Conservation (phyloP, 2,329 filamentous ascomycete genomes). For the Cephalotrichum gorgonifer region DNA sequence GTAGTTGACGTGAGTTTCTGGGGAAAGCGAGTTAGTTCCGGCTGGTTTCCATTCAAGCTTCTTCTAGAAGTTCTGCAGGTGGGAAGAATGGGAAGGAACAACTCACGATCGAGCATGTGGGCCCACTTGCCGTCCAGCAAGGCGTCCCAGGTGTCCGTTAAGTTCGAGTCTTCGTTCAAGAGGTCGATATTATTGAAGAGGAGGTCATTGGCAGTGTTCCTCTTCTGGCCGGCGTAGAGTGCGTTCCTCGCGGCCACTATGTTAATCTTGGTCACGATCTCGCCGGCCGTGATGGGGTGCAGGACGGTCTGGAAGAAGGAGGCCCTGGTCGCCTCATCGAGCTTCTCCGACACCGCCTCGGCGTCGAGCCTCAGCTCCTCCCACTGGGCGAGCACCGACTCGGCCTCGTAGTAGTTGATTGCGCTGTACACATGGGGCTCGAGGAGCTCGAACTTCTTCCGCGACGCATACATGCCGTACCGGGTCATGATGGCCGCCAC, state of each 20-base stretch:
- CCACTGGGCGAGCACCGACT: conserved; percentile 41
- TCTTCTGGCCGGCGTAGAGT: conserved; percentile 40
- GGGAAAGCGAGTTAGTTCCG: not conserved
- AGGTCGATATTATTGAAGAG: conserved; percentile 38
- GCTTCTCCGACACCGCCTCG: conserved; percentile 29
- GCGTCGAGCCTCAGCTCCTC: conserved; percentile 30
- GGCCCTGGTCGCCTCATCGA: conserved; percentile 27
- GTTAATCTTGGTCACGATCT: conserved; percentile 43
- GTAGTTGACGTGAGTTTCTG: conserved; percentile 43
- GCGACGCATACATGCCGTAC: conserved; percentile 24
- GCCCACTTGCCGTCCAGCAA: conserved; percentile 53
- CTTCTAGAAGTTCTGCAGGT: not conserved
- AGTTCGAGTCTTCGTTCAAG: conserved; percentile 46
- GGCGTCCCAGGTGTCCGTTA: conserved; percentile 46
- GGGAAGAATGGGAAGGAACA: not conserved
- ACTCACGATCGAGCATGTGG: conserved; percentile 46
- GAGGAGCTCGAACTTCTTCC: conserved; percentile 40
- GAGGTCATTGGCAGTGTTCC: conserved; percentile 44
- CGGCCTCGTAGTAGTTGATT: conserved; percentile 51
- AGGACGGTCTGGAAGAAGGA: conserved; percentile 47
- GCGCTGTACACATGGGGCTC: conserved; percentile 48
- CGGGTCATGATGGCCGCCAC: conserved; percentile 44
- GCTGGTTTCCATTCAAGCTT: not conserved
- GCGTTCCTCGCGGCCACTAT: conserved; percentile 39
- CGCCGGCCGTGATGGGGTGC: conserved; percentile 46